Evolutionary conservation across 495 filamentous ascomycete genomes (phyloP), one percentile per base, ranked within the genome.

Genomic region (Amniculicola lignicola): DNA sequence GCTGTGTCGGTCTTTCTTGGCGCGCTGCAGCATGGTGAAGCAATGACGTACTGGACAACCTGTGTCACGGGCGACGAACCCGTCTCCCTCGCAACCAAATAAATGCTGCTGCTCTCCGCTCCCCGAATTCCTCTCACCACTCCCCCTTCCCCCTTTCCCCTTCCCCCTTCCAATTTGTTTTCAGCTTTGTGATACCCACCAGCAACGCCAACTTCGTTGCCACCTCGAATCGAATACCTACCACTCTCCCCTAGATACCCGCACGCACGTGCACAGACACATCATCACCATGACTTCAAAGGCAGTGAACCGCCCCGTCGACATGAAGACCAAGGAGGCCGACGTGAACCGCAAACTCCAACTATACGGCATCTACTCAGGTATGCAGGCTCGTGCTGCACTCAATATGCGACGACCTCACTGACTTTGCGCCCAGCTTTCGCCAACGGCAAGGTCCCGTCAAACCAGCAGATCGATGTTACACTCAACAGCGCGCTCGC

Each of bases 321-420:
- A 67, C 61, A 45, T 28, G 35, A 67, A 82, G 59, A 43, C 45
- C 37, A 71, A 68, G 50, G 66, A 74, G 38, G 40, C 76, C 70
- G 81, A 97, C 69, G 85, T 98, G 68, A 95, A 95, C 71, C 79
- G 82, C 61, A 98, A 98, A 76, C 83, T 98, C 38, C 93, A 96
- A 71, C 72, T 97, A 19, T 97, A 91, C 68, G 93, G 94, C 66
- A 96, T 97, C 69, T 80, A 83, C 70, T 82, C 82, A 63, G 85
- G 85, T 87, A 75, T 52, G 75, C 70, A 12, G 21, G 28, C n/a
- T 14, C 21, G 14, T 12, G 27, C 15, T 39, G 35, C 25, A 39
- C 3, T 27, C 28, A 19, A 12, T 35, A 22, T 36, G 25, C 28
- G 28, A 28, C 10, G 1, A n/a, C 28, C n/a, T 33, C 24, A 36